Conservation (phyloP, 1,284 basidiomycete species). For the Agaricales sp. region DNA sequence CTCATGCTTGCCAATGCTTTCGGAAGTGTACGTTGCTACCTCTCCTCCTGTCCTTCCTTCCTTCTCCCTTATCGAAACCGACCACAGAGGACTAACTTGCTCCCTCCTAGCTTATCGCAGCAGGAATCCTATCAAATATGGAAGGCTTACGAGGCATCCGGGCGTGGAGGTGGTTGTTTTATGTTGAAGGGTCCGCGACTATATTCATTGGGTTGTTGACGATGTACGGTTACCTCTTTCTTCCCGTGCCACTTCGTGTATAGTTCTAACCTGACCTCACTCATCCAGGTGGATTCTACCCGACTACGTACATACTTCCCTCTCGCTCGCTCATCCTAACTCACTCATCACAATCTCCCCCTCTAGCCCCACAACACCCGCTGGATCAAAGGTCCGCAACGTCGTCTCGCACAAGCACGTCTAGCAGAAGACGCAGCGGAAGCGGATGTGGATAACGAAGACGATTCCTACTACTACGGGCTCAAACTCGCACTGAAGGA, state of each 20-base stretch:
- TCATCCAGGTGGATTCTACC: conserved; percentile 14
- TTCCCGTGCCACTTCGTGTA: not conserved
- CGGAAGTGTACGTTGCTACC: conserved; percentile 37
- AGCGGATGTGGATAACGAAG: conserved; percentile 21
- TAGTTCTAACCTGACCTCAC: conserved; percentile 9
- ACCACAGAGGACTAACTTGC: not conserved
- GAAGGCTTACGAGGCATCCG: conserved; percentile 29
- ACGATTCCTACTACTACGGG: conserved; percentile 29
- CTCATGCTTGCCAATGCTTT: conserved; percentile 71
- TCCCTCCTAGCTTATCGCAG: conserved; percentile 18
- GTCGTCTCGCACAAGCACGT: conserved; percentile 30
- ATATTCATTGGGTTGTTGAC: not conserved
- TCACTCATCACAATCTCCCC: no score
- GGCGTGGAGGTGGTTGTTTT: conserved; percentile 30
- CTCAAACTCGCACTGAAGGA: conserved; percentile 53
- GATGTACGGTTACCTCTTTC: conserved; percentile 32
- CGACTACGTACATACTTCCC: conserved; percentile 12
- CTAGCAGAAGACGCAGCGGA: conserved; percentile 33
- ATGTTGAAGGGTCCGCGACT: conserved; percentile 13
- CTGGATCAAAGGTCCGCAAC: conserved; percentile 30
- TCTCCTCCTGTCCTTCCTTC: no score
- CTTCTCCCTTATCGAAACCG: no score
- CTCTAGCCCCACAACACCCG: conserved; percentile 24
- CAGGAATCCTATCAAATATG: conserved; percentile 34
- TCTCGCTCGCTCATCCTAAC: conserved; percentile 21